Conservation (phyloP, 2,329 filamentous ascomycete species). For the Juglanconis sp. region DNA sequence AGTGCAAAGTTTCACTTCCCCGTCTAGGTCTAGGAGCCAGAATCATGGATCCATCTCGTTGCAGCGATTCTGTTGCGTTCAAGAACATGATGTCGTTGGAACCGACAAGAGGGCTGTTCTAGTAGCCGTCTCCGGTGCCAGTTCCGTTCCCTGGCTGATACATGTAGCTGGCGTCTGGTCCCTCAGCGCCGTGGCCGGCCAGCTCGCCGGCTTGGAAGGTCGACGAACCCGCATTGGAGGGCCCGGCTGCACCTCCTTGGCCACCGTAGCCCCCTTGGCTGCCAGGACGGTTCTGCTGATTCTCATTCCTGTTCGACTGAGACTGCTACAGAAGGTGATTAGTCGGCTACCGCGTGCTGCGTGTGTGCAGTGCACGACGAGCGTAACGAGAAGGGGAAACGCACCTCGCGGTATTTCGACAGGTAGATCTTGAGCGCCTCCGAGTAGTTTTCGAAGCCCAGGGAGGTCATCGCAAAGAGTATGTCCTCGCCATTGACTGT, state of each 20-base stretch:
- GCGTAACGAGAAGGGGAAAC: slow-evolving; percentile 1
- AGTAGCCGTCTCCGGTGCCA: slow-evolving; percentile 51
- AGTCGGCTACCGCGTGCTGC: slow-evolving; percentile 20
- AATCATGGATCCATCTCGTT: background rate
- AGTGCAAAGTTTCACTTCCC: background rate
- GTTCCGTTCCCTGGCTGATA: slow-evolving; percentile 58
- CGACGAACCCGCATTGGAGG: slow-evolving; percentile 37
- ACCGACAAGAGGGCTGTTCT: slow-evolving; percentile 20
- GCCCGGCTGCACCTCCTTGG: slow-evolving; percentile 35
- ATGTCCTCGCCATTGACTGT: slow-evolving; percentile 99
- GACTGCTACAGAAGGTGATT: slow-evolving; percentile 54
- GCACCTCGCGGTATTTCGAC: slow-evolving; percentile 81
- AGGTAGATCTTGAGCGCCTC: slow-evolving; percentile 98
- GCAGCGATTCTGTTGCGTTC: background rate
- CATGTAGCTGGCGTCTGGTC: slow-evolving; percentile 45
- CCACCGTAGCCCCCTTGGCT: slow-evolving; percentile 51
- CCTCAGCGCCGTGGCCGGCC: slow-evolving; percentile 40
- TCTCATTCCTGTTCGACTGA: slow-evolving; percentile 69
- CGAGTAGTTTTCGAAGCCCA: slow-evolving; percentile 98
- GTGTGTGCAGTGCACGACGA: slow-evolving; percentile 1
- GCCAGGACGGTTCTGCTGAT: slow-evolving; percentile 45
- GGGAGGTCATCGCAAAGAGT: slow-evolving; percentile 96
- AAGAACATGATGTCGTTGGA: background rate
- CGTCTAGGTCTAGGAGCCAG: background rate
- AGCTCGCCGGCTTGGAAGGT: slow-evolving; percentile 45